These are phyloP conservation scores for Blepharisma japonicum DNA, from an alignment of 73 alveolate genomes.

Conservation along the genomic window DNA sequence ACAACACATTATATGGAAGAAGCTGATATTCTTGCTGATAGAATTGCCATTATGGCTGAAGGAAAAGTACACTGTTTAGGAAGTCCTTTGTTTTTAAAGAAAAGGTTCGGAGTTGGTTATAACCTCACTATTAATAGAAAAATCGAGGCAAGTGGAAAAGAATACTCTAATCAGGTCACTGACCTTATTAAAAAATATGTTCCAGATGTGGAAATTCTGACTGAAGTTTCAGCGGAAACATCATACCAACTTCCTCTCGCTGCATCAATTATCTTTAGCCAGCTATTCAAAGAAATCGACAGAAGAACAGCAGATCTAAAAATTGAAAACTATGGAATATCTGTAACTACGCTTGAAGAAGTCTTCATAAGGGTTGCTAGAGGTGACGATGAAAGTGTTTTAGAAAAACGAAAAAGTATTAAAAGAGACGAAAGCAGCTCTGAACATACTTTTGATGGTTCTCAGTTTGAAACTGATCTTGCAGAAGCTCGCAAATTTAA, in stretches of 20 bases:
- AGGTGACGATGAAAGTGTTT: slow-evolving; percentile 14
- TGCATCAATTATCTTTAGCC: slow-evolving; percentile 51
- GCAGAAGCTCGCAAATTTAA: not conserved
- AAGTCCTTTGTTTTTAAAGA: slow-evolving; percentile 86
- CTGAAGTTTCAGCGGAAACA: slow-evolving; percentile 74
- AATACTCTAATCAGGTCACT: not conserved
- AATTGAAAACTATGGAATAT: slow-evolving; percentile 83
- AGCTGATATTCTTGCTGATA: slow-evolving; percentile 98
- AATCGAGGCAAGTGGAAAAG: slow-evolving; percentile 41
- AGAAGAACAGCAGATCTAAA: slow-evolving; percentile 54
- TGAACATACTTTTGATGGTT: too few relatives aligned
- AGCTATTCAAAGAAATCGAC: slow-evolving; percentile 72
- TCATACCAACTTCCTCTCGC: slow-evolving; percentile 65
- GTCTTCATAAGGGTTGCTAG: slow-evolving; percentile 83
- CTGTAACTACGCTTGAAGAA: slow-evolving; percentile 94
- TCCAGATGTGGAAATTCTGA: slow-evolving; percentile 33
- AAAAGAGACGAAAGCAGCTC: too few relatives aligned
- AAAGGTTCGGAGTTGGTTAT: slow-evolving; percentile 95
- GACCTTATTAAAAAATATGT: slow-evolving; percentile 35
- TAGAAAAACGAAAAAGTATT: not conserved
- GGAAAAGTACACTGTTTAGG: slow-evolving; percentile 94
- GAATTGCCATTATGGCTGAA: slow-evolving; percentile 95
- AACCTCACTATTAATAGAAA: slow-evolving; percentile 47
- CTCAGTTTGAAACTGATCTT: not conserved
- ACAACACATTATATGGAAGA: slow-evolving; percentile 99